Percentiles rank a stretch among this genome's conserved stretches.
These are phyloP conservation scores for Sinapis alba DNA, from an alignment of 441 rosid species.

Conservation along the genomic window DNA sequence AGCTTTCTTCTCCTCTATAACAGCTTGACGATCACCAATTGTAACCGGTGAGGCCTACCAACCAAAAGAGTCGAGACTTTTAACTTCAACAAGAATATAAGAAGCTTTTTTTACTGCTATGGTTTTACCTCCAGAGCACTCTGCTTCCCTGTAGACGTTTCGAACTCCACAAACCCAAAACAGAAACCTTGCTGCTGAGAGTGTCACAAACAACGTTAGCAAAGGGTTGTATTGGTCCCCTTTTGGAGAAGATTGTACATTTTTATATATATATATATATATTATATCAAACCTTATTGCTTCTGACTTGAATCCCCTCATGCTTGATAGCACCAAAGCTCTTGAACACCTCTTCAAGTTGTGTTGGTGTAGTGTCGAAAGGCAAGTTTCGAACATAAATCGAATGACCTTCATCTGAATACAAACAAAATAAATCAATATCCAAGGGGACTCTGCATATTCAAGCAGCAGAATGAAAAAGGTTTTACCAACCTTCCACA, in stretches of 20 bases:
- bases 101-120: slow-evolving; percentile 9
- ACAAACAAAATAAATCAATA: background rate
- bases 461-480: slow-evolving; percentile 22
- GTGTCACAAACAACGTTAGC: slow-evolving; percentile 39
- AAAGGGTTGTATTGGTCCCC: background rate
- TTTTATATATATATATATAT: too few relatives aligned
- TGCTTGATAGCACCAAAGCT: slow-evolving; percentile 82
- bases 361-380: slow-evolving; percentile 67
- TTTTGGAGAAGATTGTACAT: slow-evolving; percentile 6
- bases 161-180: slow-evolving; percentile 97
- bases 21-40: slow-evolving; percentile 70
- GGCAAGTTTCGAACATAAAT: slow-evolving; percentile 91
- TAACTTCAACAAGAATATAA: background rate
- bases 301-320: slow-evolving; percentile 93
- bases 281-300: slow-evolving; percentile 66
- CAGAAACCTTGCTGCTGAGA: slow-evolving; percentile 77
- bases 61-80: slow-evolving; percentile 6
- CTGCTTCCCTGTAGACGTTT: slow-evolving; percentile 65
- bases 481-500: slow-evolving; percentile 56
- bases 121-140: slow-evolving; percentile 72
- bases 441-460: background rate
- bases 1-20: slow-evolving; percentile 85
- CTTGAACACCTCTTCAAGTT: slow-evolving; percentile 75
- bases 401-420: slow-evolving; percentile 76
- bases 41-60: slow-evolving; percentile 45